Percentiles rank a stretch among this genome's conserved stretches.
Evolutionary conservation across 2,329 filamentous ascomycete genomes (phyloP).

Genomic region (Alternaria postmessia): DNA sequence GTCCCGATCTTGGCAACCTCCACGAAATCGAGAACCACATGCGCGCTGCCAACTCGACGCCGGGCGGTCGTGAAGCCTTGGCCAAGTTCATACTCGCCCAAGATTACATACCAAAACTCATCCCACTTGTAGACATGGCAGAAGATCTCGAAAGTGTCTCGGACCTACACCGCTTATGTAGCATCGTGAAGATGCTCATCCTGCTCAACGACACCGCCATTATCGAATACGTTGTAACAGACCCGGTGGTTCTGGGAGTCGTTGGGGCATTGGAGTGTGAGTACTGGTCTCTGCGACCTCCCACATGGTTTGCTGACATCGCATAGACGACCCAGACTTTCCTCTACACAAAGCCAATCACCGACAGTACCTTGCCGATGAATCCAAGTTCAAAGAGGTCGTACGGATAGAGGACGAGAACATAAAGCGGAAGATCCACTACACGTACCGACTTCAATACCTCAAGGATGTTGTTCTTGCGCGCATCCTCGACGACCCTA

Average conservation of each 20-base stretch:
- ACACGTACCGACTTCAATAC: constrained; percentile 94
- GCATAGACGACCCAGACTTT: constrained; percentile 87
- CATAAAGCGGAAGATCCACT: constrained; percentile 90
- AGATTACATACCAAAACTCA: constrained; percentile 86
- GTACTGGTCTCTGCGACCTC: constrained; percentile 26
- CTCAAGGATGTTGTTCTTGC: constrained; percentile 98
- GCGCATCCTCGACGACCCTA: constrained; percentile 94
- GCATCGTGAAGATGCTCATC: constrained; percentile 97
- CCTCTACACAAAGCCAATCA: constrained; percentile 98
- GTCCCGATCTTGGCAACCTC: constrained; percentile 82
- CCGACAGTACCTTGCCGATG: constrained; percentile 86
- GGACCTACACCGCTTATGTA: constrained; percentile 91
- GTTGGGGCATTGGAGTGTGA: constrained; percentile 90
- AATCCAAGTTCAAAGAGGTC: constrained; percentile 94
- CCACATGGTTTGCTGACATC: constrained; percentile 40
- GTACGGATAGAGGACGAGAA: constrained; percentile 85
- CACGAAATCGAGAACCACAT: constrained; percentile 85
- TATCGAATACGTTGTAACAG: constrained; percentile 91
- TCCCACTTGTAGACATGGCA: constrained; percentile 84
- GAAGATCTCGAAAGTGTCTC: constrained; percentile 88
- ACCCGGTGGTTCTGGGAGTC: constrained; percentile 87
- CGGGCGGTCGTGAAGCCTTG: constrained; percentile 81
- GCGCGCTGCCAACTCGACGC: constrained; percentile 77
- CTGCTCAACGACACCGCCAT: constrained; percentile 93
- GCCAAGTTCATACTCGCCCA: constrained; percentile 86